Evolutionary conservation across 352 stramenopile genomes (phyloP).

Genomic region (Phytophthora pistaciae): DNA sequence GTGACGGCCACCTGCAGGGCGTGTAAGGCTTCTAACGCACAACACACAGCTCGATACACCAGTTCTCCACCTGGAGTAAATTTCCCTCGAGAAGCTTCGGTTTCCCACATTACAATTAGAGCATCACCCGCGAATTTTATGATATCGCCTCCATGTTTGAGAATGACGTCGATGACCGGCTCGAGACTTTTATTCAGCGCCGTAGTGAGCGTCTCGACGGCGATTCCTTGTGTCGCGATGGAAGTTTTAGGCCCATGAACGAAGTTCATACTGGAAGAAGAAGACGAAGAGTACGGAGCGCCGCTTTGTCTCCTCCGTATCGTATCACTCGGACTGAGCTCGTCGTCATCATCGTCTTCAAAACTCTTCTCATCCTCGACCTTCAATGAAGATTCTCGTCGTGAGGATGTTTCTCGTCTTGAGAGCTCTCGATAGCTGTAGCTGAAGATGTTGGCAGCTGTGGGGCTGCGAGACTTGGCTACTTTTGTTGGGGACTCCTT

Average conservation of each 20-base stretch:
- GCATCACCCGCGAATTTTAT: conserved; percentile 88
- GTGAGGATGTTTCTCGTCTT: conserved; percentile 2
- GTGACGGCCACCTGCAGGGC: conserved; percentile 38
- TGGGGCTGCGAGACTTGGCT: conserved; percentile 15
- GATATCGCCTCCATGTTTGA: conserved; percentile 79
- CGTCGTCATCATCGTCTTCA: conserved; percentile 16
- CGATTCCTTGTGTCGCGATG: conserved; percentile 60
- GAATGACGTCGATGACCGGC: conserved; percentile 81
- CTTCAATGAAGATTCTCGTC: conserved; percentile 10
- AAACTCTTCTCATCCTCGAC: conserved; percentile 14
- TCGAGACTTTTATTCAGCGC: conserved; percentile 84
- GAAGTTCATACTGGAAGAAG: conserved; percentile 49
- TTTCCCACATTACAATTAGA: conserved; percentile 87
- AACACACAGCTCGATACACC: conserved; percentile 63
- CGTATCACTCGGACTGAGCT: conserved; percentile 37
- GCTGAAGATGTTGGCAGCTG: conserved; percentile 1
- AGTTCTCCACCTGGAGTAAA: conserved; percentile 54
- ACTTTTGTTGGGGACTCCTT: background rate
- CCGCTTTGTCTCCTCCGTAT: conserved; percentile 53
- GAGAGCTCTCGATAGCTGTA: conserved; percentile 20
- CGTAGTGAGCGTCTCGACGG: conserved; percentile 78
- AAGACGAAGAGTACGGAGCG: background rate
- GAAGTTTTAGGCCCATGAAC: conserved; percentile 56
- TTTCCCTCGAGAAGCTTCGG: conserved; percentile 51
- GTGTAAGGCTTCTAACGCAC: conserved; percentile 65